Percentiles rank a stretch among this genome's conserved stretches.
phyloP scores from a whole-genome alignment of 2,329 filamentous ascomycete genomes.

The Stagonosporopsis cucurbitacearum region DNA sequence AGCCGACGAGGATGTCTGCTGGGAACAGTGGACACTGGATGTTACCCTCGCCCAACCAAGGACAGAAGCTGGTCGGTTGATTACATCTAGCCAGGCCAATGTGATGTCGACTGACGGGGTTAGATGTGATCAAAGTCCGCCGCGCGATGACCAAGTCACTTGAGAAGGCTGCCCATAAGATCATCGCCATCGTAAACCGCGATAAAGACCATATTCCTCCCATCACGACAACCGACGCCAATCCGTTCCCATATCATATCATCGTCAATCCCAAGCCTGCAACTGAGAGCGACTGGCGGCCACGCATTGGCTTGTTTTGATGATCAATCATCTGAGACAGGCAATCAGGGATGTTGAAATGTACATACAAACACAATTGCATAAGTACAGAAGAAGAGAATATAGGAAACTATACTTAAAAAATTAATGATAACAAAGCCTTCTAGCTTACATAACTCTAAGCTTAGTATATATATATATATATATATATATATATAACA shows the following conservation, averaged over 20 bases:
- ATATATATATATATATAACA: no score
- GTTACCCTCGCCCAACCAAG: constrained; percentile 90
- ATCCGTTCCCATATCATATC: constrained; percentile 95
- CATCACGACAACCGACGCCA: constrained; percentile 88
- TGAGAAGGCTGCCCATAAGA: constrained; percentile 85
- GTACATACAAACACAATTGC: constrained; percentile 29
- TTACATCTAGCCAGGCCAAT: not conserved
- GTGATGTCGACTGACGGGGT: constrained; percentile 3
- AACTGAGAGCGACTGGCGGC: constrained; percentile 73
- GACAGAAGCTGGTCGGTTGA: constrained; percentile 78
- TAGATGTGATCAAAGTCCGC: constrained; percentile 86
- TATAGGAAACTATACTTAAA: no score
- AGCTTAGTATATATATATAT: no score
- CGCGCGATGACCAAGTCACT: constrained; percentile 90
- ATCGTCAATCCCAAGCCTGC: constrained; percentile 76
- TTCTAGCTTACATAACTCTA: no score
- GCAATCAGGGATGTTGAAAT: constrained; percentile 16
- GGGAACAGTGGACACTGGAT: constrained; percentile 95
- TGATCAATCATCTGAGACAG: not conserved
- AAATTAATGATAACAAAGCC: no score
- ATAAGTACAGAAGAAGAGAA: constrained; percentile 21
- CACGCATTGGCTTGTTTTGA: constrained; percentile 68
- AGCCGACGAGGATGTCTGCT: constrained; percentile 91
- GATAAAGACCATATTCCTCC: constrained; percentile 97
- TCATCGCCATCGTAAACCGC: constrained; percentile 82